Evolutionary conservation across 371 early-diverging fungal species (phyloP).

Genomic region (Rhizopus delemar): DNA sequence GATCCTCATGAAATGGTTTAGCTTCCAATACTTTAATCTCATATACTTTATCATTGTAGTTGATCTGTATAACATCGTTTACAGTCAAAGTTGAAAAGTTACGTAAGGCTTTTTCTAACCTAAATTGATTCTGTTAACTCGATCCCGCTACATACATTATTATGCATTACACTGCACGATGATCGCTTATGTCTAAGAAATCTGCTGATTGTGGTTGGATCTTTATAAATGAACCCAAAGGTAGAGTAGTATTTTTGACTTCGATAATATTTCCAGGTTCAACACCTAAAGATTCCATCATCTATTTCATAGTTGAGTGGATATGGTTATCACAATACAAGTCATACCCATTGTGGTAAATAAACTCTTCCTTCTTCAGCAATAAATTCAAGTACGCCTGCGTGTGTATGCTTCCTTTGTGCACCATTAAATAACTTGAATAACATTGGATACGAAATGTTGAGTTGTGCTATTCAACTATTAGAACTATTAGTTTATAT

Average conservation of each 20-base stretch:
- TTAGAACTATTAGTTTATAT: not conserved
- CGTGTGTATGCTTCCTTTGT: constrained; percentile 73
- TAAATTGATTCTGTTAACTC: not conserved
- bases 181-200: constrained; percentile 99
- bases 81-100: constrained; percentile 94
- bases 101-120: constrained; percentile 95
- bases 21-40: constrained; percentile 93
- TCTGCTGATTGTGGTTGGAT: constrained; percentile 97
- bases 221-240: constrained; percentile 92
- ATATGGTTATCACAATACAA: not conserved
- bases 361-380: constrained; percentile 96
- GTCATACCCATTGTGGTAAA: constrained; percentile 94
- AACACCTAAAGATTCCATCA: constrained; percentile 90
- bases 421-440: constrained; percentile 74
- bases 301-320: constrained; percentile 46
- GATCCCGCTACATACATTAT: constrained; percentile 11
- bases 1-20: constrained; percentile 68
- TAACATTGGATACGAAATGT: constrained; percentile 92
- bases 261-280: constrained; percentile 79
- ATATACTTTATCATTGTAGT: constrained; percentile 88
- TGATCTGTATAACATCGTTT: constrained; percentile 92
- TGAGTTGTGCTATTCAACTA: constrained; percentile 64
- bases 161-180: constrained; percentile 82
- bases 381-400: constrained; percentile 98
- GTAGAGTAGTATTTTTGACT: constrained; percentile 79